Conservation (phyloP, 164 flowering plant species). For the Euptelea pleiosperma region DNA sequence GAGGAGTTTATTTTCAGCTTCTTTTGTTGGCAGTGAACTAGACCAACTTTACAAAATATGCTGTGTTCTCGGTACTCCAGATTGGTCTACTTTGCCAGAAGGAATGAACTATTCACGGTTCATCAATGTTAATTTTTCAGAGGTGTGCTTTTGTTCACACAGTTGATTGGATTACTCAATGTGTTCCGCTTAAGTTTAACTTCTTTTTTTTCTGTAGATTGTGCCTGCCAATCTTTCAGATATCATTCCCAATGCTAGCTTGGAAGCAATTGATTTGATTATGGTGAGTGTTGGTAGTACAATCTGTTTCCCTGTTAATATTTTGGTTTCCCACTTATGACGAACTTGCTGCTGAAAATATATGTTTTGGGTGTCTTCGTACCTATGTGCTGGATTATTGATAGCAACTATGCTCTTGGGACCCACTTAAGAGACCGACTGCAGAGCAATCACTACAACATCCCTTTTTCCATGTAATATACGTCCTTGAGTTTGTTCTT, state of each 20-base stretch:
- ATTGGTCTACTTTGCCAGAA: slow-evolving; percentile 50
- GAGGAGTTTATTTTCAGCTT: too few relatives aligned
- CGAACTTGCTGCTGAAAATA: neutral
- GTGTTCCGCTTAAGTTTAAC: neutral
- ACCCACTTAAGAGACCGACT: slow-evolving; percentile 66
- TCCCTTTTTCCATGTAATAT: slow-evolving; percentile 65
- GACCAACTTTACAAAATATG: slow-evolving; percentile 77
- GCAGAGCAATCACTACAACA: slow-evolving; percentile 68
- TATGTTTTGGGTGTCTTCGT: neutral
- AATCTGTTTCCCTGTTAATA: neutral
- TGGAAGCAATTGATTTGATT: slow-evolving; percentile 66
- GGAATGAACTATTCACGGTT: slow-evolving; percentile 40
- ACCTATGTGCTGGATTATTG: slow-evolving; percentile 3
- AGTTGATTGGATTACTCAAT: neutral
- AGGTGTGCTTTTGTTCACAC: slow-evolving; percentile 26
- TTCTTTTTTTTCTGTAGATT: slow-evolving; percentile 28
- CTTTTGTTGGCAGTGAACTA: slow-evolving; percentile 51
- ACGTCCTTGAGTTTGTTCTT: neutral
- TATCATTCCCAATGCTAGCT: slow-evolving; percentile 61
- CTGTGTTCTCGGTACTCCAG: slow-evolving; percentile 62
- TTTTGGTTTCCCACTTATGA: neutral
- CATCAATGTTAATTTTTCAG: slow-evolving; percentile 33
- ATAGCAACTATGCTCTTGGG: slow-evolving; percentile 70
- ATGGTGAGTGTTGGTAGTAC: slow-evolving; percentile 31
- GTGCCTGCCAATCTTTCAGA: slow-evolving; percentile 52